A percentile compares a stretch with the other conserved stretches of the same genome.
phyloP scores from a whole-genome alignment of 148 eudicot genomes.

The Dysphania ambrosioides region DNA sequence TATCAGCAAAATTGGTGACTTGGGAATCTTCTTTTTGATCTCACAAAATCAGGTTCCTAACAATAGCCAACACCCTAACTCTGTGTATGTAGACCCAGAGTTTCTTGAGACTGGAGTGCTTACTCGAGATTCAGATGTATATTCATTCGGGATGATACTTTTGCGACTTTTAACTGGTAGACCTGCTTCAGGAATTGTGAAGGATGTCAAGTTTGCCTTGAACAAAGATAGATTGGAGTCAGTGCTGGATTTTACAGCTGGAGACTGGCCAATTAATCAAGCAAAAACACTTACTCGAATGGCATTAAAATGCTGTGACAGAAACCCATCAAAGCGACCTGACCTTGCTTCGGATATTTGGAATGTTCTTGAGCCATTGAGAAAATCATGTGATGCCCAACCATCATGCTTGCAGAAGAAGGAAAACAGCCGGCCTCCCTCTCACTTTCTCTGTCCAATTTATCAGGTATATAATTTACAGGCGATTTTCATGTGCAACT shows the following conservation, averaged over 20 bases:
- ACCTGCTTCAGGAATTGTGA: slow-evolving; percentile 44
- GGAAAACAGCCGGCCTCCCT: slow-evolving; percentile 45
- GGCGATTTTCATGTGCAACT: not conserved
- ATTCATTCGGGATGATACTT: slow-evolving; percentile 73
- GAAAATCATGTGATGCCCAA: slow-evolving; percentile 30
- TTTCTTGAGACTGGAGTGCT: slow-evolving; percentile 50
- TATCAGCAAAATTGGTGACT: slow-evolving; percentile 55
- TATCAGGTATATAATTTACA: slow-evolving; percentile 45
- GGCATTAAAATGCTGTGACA: slow-evolving; percentile 69
- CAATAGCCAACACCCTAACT: slow-evolving; percentile 28
- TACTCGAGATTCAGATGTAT: slow-evolving; percentile 61
- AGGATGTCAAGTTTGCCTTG: slow-evolving; percentile 59
- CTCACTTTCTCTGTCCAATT: slow-evolving; percentile 86
- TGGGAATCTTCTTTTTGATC: slow-evolving; percentile 42
- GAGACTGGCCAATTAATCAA: slow-evolving; percentile 64
- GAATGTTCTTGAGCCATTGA: slow-evolving; percentile 48
- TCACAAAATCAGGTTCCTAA: slow-evolving; percentile 26
- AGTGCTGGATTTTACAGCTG: slow-evolving; percentile 68
- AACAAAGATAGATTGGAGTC: slow-evolving; percentile 37
- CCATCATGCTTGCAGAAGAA: slow-evolving; percentile 34
- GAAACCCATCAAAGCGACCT: slow-evolving; percentile 43
- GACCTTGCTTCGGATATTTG: slow-evolving; percentile 59
- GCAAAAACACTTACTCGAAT: slow-evolving; percentile 50
- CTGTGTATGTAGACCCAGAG: slow-evolving; percentile 64
- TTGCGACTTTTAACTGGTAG: slow-evolving; percentile 65